Percentiles rank a stretch among this genome's conserved stretches.
These are phyloP conservation scores for Thermoascus crustaceus DNA, from an alignment of 2,329 filamentous ascomycete species.

Conservation along the genomic window DNA sequence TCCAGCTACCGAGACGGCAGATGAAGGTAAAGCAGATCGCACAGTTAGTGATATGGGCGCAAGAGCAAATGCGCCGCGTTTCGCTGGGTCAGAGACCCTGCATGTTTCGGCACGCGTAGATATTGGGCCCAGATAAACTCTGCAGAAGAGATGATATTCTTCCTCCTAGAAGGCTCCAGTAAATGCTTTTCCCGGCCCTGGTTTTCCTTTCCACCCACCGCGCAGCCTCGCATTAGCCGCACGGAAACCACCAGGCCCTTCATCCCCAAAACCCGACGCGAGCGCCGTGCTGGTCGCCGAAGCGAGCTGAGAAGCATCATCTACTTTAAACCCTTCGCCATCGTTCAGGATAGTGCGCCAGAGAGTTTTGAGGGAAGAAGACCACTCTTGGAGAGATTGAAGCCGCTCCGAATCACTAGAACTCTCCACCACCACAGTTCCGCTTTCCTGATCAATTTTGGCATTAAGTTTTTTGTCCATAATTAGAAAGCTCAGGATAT, in stretches of 20 bases:
- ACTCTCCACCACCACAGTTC: constrained; percentile 72
- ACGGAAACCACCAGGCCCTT: constrained; percentile 17
- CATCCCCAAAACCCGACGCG: constrained; percentile 26
- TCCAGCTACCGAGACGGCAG: too few relatives aligned
- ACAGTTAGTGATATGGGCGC: not conserved
- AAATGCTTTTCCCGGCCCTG: constrained; percentile 7
- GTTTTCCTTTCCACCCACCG: constrained; percentile 19
- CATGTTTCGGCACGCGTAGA: too few relatives aligned
- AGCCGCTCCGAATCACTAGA: constrained; percentile 62
- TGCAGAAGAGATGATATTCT: not conserved
- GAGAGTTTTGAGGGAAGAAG: constrained; percentile 58
- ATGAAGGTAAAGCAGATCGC: too few relatives aligned
- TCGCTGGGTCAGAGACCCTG: too few relatives aligned
- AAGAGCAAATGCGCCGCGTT: too few relatives aligned
- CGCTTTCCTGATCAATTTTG: constrained; percentile 80
- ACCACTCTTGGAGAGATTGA: constrained; percentile 65
- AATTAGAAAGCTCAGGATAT: constrained; percentile 92
- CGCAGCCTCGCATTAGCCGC: constrained; percentile 15
- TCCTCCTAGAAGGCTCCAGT: constrained; percentile 4
- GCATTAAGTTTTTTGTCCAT: constrained; percentile 80
- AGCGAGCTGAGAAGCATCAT: constrained; percentile 26
- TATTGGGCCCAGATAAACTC: not conserved
- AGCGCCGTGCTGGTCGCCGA: constrained; percentile 19
- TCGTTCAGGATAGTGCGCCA: constrained; percentile 69
- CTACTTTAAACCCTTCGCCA: constrained; percentile 55